Conservation (phyloP, 192 early-diverging fungal species). For the Powellomyces hirtus region DNA sequence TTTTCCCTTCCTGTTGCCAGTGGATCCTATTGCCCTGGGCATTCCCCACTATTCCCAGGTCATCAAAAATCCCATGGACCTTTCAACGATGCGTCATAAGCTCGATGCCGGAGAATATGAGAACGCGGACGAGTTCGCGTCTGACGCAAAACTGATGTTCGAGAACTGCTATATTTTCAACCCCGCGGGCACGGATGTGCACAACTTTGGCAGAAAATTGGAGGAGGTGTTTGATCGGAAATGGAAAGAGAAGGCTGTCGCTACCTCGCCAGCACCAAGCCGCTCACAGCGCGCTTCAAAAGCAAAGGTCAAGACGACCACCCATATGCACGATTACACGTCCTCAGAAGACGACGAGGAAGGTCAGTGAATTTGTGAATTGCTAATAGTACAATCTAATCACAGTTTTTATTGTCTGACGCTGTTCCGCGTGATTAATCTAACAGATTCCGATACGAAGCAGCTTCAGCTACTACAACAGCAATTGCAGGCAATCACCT, state of each 20-base stretch:
- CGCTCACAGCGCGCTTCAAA: conserved; percentile 12
- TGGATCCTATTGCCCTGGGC: conserved; percentile 77
- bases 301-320: conserved; percentile 14
- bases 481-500: conserved; percentile 19
- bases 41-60: conserved; percentile 86
- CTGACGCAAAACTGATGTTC: conserved; percentile 78
- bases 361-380: conserved; percentile 4
- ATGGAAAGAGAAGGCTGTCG: conserved; percentile 54
- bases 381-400: background rate
- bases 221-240: conserved; percentile 79
- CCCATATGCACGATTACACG: conserved; percentile 11
- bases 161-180: conserved; percentile 86
- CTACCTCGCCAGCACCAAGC: conserved; percentile 4
- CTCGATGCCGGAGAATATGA: conserved; percentile 66
- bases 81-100: conserved; percentile 72
- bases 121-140: conserved; percentile 65
- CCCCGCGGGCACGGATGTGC: conserved; percentile 59
- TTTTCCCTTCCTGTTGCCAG: conserved; percentile 64
- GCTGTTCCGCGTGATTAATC: background rate
- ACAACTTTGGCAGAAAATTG: conserved; percentile 66
- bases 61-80: conserved; percentile 87
- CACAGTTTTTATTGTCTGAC: background rate
- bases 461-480: conserved; percentile 24
- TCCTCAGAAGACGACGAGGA: conserved; percentile 30
- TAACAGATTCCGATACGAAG: conserved; percentile 1